A percentile compares a stretch with the other conserved stretches of the same genome.
These are phyloP conservation scores for Huntiella savannae DNA, from an alignment of 2,329 filamentous ascomycete genomes.

Conservation along the genomic window DNA sequence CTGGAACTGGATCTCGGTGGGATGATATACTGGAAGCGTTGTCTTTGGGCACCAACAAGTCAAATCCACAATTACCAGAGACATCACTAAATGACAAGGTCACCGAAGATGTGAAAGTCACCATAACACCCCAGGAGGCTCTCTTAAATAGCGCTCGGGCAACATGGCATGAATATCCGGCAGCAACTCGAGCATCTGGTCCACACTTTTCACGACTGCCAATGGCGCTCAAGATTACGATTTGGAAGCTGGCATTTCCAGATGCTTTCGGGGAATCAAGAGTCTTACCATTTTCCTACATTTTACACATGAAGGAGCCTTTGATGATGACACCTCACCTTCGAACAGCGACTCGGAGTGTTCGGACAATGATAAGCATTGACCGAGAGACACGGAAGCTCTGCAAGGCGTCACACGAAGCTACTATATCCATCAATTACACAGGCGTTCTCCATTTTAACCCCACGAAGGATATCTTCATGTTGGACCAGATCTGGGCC, in stretches of 20 bases:
- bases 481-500: background rate
- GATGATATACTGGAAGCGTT: no score
- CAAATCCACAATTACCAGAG: background rate
- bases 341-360: background rate
- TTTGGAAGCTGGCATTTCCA: slow-evolving; percentile 9
- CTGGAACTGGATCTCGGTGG: no score
- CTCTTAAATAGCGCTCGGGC: background rate
- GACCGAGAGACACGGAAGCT: slow-evolving; percentile 3
- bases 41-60: background rate
- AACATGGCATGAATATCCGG: slow-evolving; percentile 3
- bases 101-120: background rate
- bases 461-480: slow-evolving; percentile 4
- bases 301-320: background rate
- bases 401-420: slow-evolving; percentile 1
- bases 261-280: background rate
- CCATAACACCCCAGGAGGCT: background rate
- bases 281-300: background rate
- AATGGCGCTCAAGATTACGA: slow-evolving; percentile 1
- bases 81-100: background rate
- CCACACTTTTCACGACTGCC: slow-evolving; percentile 2
- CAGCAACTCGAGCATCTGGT: background rate
- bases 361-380: slow-evolving; percentile 7
- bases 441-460: slow-evolving; percentile 1
- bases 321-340: background rate
- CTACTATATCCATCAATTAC: background rate